Evolutionary conservation across 2,329 filamentous ascomycete species (phyloP).

Genomic region (Chrysosporium keratinophilum): DNA sequence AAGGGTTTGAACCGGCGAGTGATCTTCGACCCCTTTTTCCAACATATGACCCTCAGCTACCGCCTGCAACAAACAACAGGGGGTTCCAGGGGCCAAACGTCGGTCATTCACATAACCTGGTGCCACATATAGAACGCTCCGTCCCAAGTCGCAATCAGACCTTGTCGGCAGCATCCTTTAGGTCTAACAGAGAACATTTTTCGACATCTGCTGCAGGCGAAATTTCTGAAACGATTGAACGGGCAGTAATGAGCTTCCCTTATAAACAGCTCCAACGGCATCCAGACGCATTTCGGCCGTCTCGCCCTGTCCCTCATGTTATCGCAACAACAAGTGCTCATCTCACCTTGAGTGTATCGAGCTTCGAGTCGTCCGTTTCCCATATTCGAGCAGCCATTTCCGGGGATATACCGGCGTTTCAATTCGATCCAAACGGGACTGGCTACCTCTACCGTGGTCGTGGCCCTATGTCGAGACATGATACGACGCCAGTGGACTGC

Average conservation of each 20-base stretch:
- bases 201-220: background rate
- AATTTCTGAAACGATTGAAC: conserved; percentile 1
- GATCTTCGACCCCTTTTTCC: background rate
- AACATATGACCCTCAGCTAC: background rate
- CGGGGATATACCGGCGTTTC: conserved; percentile 9
- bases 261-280: background rate
- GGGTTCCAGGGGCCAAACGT: background rate
- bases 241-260: background rate
- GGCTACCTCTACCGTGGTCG: conserved; percentile 23
- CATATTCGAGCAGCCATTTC: conserved; percentile 17
- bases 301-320: background rate
- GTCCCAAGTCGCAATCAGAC: background rate
- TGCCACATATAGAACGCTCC: background rate
- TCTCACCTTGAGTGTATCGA: background rate
- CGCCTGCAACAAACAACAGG: background rate
- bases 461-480: conserved; percentile 23
- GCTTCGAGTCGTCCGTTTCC: conserved; percentile 4
- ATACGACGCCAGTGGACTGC: conserved; percentile 25
- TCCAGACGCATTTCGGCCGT: background rate
- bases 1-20: background rate
- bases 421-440: conserved; percentile 19
- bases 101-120: background rate
- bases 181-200: background rate
- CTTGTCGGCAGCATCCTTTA: background rate
- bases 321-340: background rate